Base-by-base conservation (phyloP, 106 monocot species). In the Ottelia alismoides region DNA sequence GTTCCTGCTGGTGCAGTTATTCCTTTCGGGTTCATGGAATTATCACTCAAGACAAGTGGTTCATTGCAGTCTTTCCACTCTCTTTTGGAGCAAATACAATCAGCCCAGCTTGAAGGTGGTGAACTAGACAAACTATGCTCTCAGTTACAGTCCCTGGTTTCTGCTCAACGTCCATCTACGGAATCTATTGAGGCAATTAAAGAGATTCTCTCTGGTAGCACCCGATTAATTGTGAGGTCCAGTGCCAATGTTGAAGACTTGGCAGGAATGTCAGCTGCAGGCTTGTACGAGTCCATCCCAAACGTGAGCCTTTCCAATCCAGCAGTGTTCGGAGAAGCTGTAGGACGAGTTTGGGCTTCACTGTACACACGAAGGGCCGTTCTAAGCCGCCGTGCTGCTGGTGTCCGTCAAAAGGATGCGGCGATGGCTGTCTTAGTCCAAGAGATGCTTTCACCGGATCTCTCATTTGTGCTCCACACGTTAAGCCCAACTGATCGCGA, bases 211-310 rank as follows among this genome's bases (percentile, higher is more conserved):
- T 65, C 81, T 45, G 43, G 16, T 25, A 61, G 71, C 68, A 49
- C 78, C 10, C 70, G 88, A 1, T 68, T 94, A 46, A 94, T 94
- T 22, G 88, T 73, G 25, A 75, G 94, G 53, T 94, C 94, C 40
- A 94, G 84, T 51, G 88, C 94, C 29, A 94, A 88, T 63, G 94
- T 94, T 17, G 94, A 94, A 64, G 94, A 94, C 56, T 61, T 94
- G 20, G 84, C 88, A 27, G 94, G 94, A 9, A 94, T 94, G 94
- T 88, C 94, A 27, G 94, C 88, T 50, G 94, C 94, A 25, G 94
- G 88, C 22, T 57, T 94, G 16, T 94, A 94, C 27, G 83, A 81
- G 21, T 94, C 94, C 0, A 74, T 94, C 45, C 94, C 94, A n/a
- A 94, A 94, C 53, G 83, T 94, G 47, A 78, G 78, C 20, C 76